phyloP scores from a whole-genome alignment of 768 basidiomycete genomes.

The Exidia glandulosa region DNA sequence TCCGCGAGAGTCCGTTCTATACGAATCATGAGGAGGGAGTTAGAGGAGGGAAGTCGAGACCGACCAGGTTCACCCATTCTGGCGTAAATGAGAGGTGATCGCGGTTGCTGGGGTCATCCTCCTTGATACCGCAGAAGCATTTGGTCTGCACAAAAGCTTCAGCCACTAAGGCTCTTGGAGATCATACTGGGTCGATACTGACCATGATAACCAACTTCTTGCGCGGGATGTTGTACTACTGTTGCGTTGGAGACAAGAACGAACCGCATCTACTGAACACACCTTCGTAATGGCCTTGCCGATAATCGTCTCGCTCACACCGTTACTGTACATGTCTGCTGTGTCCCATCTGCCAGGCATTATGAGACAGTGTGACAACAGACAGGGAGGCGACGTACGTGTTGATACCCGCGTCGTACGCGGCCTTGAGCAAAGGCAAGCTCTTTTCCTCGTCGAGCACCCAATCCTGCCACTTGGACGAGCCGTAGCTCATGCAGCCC shows the following conservation, averaged over 20 bases:
- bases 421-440: no score
- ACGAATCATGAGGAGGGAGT: neutral
- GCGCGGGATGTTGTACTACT: constrained; percentile 22
- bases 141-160: constrained; percentile 10
- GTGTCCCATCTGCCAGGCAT: no score
- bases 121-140: constrained; percentile 10
- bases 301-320: constrained; percentile 39
- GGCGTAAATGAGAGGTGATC: constrained; percentile 3
- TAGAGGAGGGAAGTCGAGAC: constrained; percentile 17
- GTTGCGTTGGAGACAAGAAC: no score
- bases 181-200: neutral
- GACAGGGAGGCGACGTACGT: no score
- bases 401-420: no score
- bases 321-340: neutral
- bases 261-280: no score
- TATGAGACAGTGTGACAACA: no score
- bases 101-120: constrained; percentile 1
- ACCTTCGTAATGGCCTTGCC: constrained; percentile 66
- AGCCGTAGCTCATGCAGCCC: no score
- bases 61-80: constrained; percentile 9
- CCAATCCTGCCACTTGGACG: no score
- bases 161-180: neutral
- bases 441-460: no score
- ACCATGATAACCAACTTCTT: constrained; percentile 19
- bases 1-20: neutral